phyloP scores from a whole-genome alignment of 2,329 filamentous ascomycete species.

The Hypoxylon sp. region DNA sequence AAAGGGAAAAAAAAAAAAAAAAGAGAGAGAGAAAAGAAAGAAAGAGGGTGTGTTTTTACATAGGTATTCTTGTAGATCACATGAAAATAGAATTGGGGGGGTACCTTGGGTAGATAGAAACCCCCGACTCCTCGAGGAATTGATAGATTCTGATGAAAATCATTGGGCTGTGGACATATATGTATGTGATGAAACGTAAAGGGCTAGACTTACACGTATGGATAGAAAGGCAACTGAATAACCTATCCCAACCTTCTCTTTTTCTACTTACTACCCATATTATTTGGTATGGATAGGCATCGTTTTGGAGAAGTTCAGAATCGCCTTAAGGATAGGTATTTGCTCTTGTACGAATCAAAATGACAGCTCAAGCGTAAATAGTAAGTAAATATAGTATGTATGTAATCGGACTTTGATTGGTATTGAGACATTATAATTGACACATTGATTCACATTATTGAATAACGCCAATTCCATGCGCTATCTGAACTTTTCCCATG shows the following conservation, averaged over 20 bases:
- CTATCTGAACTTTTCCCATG: slow-evolving; percentile 23
- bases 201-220: neutral
- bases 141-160: slow-evolving; percentile 5
- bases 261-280: neutral
- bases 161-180: neutral
- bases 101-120: slow-evolving; percentile 5
- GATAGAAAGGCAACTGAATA: neutral
- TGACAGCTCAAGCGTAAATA: neutral
- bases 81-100: slow-evolving; percentile 27
- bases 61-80: slow-evolving; percentile 16
- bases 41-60: too few species aligned
- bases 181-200: neutral
- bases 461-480: slow-evolving; percentile 34
- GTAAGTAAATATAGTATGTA: slow-evolving; percentile 9
- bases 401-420: slow-evolving; percentile 36
- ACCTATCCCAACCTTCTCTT: neutral
- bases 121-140: neutral
- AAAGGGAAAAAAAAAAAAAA: slow-evolving; percentile 11
- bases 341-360: neutral
- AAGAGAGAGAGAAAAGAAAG: too few species aligned
- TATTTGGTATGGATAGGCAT: too few species aligned
- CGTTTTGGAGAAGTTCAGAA: too few species aligned
- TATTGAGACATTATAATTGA: slow-evolving; percentile 53
- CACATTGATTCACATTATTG: slow-evolving; percentile 48
- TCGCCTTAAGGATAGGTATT: neutral